Base-by-base conservation (phyloP, 2,329 filamentous ascomycete genomes). In the Fusarium sp. region DNA sequence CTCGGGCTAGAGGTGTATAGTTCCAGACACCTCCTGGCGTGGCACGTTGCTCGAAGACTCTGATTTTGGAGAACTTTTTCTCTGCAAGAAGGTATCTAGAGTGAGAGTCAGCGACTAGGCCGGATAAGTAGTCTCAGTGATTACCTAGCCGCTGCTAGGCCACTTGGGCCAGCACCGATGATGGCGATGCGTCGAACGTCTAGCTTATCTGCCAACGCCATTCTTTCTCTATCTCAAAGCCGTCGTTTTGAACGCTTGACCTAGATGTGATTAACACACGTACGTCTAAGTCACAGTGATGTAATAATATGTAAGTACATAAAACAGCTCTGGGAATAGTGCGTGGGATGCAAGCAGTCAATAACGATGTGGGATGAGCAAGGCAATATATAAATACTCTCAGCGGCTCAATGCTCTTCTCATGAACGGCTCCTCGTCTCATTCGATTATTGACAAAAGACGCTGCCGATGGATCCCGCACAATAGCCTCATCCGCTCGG, bases 21-120 rank as follows among this genome's bases (percentile, higher is more conserved):
- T 92, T 92, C 93, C 93, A 95, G 10, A 93, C 86, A 1, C 93
- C 93, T 22, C 92, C 93, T 5, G 89, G 84, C 13, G 84, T 85
- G 42, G 85, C 82, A 53, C 91, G 87, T 79, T 95, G 92, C 78
- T 95, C 93, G 74, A 91, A 93, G 16, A 95, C 79, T 26, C 89
- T 86, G 42, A 95, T 90, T 24, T 85, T 86, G 15, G 88, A 83
- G 75, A 94, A 94, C 79, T 72, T 79, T 33, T 85, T 76, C 87
- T 89, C 92, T 0, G 91, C 91, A 4, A 89, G 79, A 3, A 95
- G 82, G 77, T 92, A 93, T 86, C 92, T 94, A 50, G 12, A 35
- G 12, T 9, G 0, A 26, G 22, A 13, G 22, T 64, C 31, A 70
- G 58, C 51, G 30, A 26, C 16, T 16, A n/a, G 26, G 13, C n/a